Conservation (phyloP, 1,139 yeast genomes). For the Yamadazyma triangularis region DNA sequence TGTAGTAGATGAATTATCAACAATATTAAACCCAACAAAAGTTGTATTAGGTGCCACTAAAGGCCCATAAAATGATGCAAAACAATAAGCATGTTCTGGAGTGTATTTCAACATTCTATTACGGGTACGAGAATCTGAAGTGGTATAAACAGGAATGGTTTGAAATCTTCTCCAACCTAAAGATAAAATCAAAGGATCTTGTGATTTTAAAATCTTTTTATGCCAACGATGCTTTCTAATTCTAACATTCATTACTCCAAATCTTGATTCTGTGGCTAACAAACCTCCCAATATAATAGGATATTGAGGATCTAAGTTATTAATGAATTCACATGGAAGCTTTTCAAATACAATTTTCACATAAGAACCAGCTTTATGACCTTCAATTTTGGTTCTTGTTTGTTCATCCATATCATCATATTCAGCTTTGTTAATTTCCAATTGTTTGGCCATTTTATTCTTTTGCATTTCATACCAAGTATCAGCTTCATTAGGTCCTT, state of each 20-base stretch:
- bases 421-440: constrained; percentile 86
- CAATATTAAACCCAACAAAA: constrained; percentile 90
- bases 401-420: constrained; percentile 69
- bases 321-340: constrained; percentile 87
- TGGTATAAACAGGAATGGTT: constrained; percentile 91
- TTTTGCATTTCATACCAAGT: constrained; percentile 98
- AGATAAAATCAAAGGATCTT: constrained; percentile 90
- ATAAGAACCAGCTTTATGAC: constrained; percentile 89
- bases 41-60: constrained; percentile 96
- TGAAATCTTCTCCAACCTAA: constrained; percentile 99
- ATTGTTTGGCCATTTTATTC: constrained; percentile 93
- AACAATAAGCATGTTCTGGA: constrained; percentile 97
- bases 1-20: constrained; percentile 77
- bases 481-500: constrained; percentile 72
- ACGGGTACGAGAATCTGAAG: constrained; percentile 95
- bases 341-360: constrained; percentile 82
- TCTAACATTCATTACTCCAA: constrained; percentile 90
- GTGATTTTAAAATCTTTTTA: constrained; percentile 89
- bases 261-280: constrained; percentile 83
- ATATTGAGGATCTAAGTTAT: constrained; percentile 76
- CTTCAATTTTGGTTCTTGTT: constrained; percentile 79
- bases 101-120: constrained; percentile 97
- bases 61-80: constrained; percentile 96
- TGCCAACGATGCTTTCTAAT: constrained; percentile 99
- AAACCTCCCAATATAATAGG: constrained; percentile 92